phyloP scores from a whole-genome alignment of 1,284 basidiomycete species.

The Sporisorium scitamineum region DNA sequence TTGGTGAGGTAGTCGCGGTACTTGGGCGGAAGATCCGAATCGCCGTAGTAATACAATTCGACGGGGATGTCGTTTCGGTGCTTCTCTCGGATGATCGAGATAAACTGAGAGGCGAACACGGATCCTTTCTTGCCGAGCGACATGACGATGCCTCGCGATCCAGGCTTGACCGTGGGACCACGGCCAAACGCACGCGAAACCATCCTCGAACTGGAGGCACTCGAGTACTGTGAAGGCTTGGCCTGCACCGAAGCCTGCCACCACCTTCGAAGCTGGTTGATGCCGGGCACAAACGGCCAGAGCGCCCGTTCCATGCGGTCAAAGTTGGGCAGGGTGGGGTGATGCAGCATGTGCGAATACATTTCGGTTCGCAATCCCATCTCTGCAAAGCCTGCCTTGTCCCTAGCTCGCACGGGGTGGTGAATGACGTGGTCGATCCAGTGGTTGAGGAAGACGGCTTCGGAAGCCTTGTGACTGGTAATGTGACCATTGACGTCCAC shows the following conservation, averaged over 20 bases:
- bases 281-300: conserved; percentile 53
- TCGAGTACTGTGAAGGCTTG: conserved; percentile 21
- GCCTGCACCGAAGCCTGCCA: conserved; percentile 43
- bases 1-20: conserved; percentile 47
- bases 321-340: conserved; percentile 40
- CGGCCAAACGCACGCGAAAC: conserved; percentile 22
- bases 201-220: conserved; percentile 1
- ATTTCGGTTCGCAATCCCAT: conserved; percentile 52
- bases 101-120: conserved; percentile 50
- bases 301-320: conserved; percentile 51
- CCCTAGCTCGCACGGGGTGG: conserved; percentile 46
- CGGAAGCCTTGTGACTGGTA: conserved; percentile 19
- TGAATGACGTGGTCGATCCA: conserved; percentile 49
- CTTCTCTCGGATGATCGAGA: conserved; percentile 47
- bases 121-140: conserved; percentile 46
- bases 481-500: conserved; percentile 29
- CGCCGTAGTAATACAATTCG: conserved; percentile 57
- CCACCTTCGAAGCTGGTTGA: conserved; percentile 43
- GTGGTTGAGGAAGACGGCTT: conserved; percentile 41
- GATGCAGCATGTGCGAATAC: conserved; percentile 50
- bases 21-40: conserved; percentile 47
- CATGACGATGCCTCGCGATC: conserved; percentile 49
- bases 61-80: conserved; percentile 47
- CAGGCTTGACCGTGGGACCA: conserved; percentile 2
- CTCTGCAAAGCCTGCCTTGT: conserved; percentile 50